phyloP scores from a whole-genome alignment of 352 stramenopile species.

The Pythium biforme region DNA sequence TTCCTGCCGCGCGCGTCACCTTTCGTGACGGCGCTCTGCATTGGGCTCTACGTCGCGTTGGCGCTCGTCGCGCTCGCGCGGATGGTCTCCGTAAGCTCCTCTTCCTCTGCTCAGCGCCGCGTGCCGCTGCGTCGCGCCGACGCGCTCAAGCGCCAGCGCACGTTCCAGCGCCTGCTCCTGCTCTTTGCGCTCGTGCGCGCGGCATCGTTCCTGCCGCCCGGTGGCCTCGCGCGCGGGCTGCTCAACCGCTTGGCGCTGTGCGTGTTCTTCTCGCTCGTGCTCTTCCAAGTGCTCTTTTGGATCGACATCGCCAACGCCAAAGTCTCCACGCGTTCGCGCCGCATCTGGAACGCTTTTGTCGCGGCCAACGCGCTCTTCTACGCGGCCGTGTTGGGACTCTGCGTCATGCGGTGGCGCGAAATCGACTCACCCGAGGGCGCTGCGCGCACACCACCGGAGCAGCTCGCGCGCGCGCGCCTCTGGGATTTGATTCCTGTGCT shows the following conservation, averaged over 20 bases:
- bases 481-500: slow-evolving; percentile 57
- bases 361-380: slow-evolving; percentile 78
- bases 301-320: slow-evolving; percentile 86
- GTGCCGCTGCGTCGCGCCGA: slow-evolving; percentile 29
- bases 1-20: slow-evolving; percentile 55
- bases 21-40: slow-evolving; percentile 49
- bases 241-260: slow-evolving; percentile 74
- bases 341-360: slow-evolving; percentile 76
- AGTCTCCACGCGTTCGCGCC: slow-evolving; percentile 61
- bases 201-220: slow-evolving; percentile 47
- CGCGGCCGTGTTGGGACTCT: slow-evolving; percentile 56
- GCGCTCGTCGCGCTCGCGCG: slow-evolving; percentile 53
- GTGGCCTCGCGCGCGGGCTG: slow-evolving; percentile 40
- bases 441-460: slow-evolving; percentile 11
- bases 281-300: slow-evolving; percentile 87
- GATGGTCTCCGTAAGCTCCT: slow-evolving; percentile 33
- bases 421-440: background rate
- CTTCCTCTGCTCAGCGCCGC: slow-evolving; percentile 16
- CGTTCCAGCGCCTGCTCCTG: slow-evolving; percentile 72
- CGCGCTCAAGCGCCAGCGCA: slow-evolving; percentile 47
- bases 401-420: slow-evolving; percentile 39
- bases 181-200: slow-evolving; percentile 59
- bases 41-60: slow-evolving; percentile 58
- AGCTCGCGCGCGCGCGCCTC: slow-evolving; percentile 32
- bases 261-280: slow-evolving; percentile 84